Percentiles rank a stretch among this genome's conserved stretches.
Conservation (phyloP, 2,329 filamentous ascomycete genomes). For the Drechslerella coelobrocha region DNA sequence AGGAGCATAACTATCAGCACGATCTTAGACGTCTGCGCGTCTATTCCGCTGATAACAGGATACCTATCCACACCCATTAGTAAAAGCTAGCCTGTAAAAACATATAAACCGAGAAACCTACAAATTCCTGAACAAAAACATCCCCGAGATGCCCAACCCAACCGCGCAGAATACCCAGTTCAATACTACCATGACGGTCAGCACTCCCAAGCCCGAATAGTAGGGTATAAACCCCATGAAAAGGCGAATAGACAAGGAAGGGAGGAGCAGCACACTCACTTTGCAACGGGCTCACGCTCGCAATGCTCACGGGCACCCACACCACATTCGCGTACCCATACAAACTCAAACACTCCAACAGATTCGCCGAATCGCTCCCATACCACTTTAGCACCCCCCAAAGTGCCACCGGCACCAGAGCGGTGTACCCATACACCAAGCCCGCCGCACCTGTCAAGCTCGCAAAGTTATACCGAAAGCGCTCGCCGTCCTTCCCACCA, state of each 20-base stretch:
- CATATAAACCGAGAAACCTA: slow-evolving; percentile 60
- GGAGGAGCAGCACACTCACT: slow-evolving; percentile 56
- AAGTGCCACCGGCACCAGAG: slow-evolving; percentile 73
- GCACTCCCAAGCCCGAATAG: slow-evolving; percentile 1
- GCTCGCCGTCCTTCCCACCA: slow-evolving; percentile 62
- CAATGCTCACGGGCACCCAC: slow-evolving; percentile 85
- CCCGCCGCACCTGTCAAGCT: slow-evolving; percentile 80
- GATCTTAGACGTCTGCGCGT: slow-evolving; percentile 87
- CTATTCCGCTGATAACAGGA: slow-evolving; percentile 89
- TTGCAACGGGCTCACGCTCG: slow-evolving; percentile 53
- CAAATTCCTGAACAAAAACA: slow-evolving; percentile 83
- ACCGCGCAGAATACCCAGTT: slow-evolving; percentile 94
- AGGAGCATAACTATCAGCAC: slow-evolving; percentile 82
- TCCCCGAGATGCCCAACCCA: slow-evolving; percentile 80
- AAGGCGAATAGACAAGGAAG: slow-evolving; percentile 1
- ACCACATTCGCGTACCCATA: slow-evolving; percentile 97
- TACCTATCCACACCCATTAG: slow-evolving; percentile 55
- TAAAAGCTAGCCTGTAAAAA: background rate
- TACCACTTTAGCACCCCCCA: slow-evolving; percentile 94
- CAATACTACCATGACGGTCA: slow-evolving; percentile 63
- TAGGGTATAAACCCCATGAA: too few relatives aligned
- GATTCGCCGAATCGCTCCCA: slow-evolving; percentile 87
- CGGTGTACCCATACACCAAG: slow-evolving; percentile 91
- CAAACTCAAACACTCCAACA: slow-evolving; percentile 92
- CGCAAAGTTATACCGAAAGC: slow-evolving; percentile 90